Base-by-base conservation (phyloP, 306 rosid species). In the Acacia confusa region DNA sequence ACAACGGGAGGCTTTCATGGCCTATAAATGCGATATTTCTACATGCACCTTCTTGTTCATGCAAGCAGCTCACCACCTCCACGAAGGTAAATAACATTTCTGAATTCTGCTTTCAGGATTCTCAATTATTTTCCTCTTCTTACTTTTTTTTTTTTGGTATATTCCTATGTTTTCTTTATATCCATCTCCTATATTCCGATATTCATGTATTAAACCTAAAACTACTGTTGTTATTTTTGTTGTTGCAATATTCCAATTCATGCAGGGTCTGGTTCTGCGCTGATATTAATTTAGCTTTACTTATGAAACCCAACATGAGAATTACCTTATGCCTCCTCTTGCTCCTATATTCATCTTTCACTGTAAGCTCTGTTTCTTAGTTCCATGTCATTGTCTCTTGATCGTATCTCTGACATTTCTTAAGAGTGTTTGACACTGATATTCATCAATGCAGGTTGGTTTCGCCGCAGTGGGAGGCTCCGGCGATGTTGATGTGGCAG, bases 331-430 rank as follows among this genome's bases (percentile, higher is more conserved):
- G 11, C 71, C 74, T 87, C 76, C 72, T 86, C 79, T 66, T 84
- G 38, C 82, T 86, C 90, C 72, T 86, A 58, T 45, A 79, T 83
- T 88, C 79, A 8, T 27, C 81, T 15, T 72, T 91, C 88, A 73
- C 40, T 45, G 96, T 93, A 89, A 93, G 94, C 84, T 79, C 48
- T 66, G 40, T 75, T 36, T 70, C 71, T 30, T 19, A 52, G 10
- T 52, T 60, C 30, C 15, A 7, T 25, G 17, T 24, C 66, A 57
- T n/a, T 60, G 63, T 22, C 27, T 53, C n/a, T n/a, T 53, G 10
- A 19, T 53, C 11, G 61, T 20, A 0, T 53, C 3, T 20, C 22
- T 30, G 34, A 7, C 61, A 57, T 22, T 57, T 2, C n/a, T n/a
- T 22, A 13, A 0, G 4, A 22, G 24, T 10, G 15, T 11, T 19